Conservation (phyloP, 148 eudicot genomes). For the Cornus controversa region DNA sequence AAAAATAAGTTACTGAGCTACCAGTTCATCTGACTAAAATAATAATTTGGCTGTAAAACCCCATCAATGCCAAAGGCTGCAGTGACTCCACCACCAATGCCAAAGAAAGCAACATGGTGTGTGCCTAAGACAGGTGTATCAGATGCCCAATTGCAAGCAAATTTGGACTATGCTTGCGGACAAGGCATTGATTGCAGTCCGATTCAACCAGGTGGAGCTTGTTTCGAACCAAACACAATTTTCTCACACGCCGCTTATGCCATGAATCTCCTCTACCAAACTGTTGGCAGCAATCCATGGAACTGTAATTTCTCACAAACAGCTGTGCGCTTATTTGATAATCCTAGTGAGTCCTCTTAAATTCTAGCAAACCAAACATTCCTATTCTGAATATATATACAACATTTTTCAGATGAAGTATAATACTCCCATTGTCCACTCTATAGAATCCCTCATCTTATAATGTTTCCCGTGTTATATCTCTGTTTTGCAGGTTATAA, state of each 20-base stretch:
- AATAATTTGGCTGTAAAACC: slow-evolving; percentile 1
- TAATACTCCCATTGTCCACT: no score
- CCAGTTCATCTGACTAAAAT: background rate
- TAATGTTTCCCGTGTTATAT: no score
- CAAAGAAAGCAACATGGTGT: slow-evolving; percentile 13
- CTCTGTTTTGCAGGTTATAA: no score
- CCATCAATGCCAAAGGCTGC: background rate
- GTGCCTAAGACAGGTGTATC: slow-evolving; percentile 20
- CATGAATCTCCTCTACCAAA: slow-evolving; percentile 26
- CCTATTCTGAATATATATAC: background rate
- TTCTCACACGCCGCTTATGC: slow-evolving; percentile 19
- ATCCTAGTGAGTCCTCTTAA: slow-evolving; percentile 18
- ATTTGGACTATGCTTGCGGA: slow-evolving; percentile 22
- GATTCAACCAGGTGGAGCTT: slow-evolving; percentile 19
- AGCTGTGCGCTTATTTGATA: slow-evolving; percentile 3
- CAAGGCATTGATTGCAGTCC: slow-evolving; percentile 24
- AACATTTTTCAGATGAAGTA: no score
- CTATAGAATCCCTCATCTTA: no score
- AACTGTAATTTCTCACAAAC: slow-evolving; percentile 22
- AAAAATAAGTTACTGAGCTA: background rate
- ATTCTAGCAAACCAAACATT: background rate
- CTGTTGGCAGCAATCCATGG: slow-evolving; percentile 12
- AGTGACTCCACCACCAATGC: no score
- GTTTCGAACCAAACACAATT: slow-evolving; percentile 21
- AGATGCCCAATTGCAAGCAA: slow-evolving; percentile 16